Base-by-base conservation (phyloP, 306 rosid genomes). In the Ochetophila trinervis region DNA sequence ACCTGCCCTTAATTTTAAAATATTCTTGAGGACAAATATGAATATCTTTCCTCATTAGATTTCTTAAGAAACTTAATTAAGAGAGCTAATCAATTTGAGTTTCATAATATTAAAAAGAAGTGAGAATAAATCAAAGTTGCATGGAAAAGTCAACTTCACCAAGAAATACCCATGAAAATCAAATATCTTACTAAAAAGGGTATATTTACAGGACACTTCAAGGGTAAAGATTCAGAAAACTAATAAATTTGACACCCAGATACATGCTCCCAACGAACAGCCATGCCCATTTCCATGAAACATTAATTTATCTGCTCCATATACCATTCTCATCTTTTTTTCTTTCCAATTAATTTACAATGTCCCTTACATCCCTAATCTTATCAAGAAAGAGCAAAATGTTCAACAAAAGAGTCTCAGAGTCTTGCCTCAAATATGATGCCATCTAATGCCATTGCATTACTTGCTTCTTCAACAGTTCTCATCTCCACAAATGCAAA, bases 401-500 rank as follows among this genome's bases (percentile, higher is more conserved):
- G 47, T 47, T 3, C 16, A 14, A 15, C 5, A 53, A 51, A 44
- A 18, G 24, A 51, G 23, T 40, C 44, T 48, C 53, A 57, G 40
- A 34, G 27, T 65, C 73, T 57, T 83, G 63, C 96, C 90, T 89
- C 90, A 77, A 89, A 89, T 78, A 84, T 69, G 23, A 86, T 89
- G 77, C 96, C 96, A 70, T 89, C 96, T 65, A 89, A 80, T 65
- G 96, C 86, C 96, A 89, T 89, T 55, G 92, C 92, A 82, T 86
- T 89, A 72, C 96, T 89, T 42, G 96, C 96, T 78, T 89, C 96
- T 75, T 89, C 96, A 67, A 89, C 93, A 13, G 93, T 82, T 80
- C 96, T 86, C 93, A 89, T 89, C 83, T 89, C 96, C 78, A 89
- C 93, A 59, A 86, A 89, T 17, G 96, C 96, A 80, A 86, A 89